Evolutionary conservation across 108 stramenopile genomes (phyloP).

Genomic region (Stephanodiscus triporus): DNA sequence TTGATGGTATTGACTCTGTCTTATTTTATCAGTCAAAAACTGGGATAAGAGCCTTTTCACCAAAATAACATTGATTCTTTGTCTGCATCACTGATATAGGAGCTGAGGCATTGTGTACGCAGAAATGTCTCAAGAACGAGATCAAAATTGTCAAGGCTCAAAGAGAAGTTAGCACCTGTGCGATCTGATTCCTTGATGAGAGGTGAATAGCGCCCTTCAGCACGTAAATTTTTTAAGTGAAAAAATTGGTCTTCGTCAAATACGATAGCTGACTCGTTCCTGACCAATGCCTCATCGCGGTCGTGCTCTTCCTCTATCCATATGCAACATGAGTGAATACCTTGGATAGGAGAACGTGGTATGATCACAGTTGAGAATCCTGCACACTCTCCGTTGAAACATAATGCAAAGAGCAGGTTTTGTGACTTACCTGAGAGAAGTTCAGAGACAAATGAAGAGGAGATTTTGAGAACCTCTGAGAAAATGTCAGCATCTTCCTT

Average conservation of each 20-base stretch:
- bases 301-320: constrained; percentile 72
- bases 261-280: constrained; percentile 65
- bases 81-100: constrained; percentile 60
- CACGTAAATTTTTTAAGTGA: constrained; percentile 63
- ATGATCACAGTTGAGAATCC: background rate
- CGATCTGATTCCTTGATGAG: constrained; percentile 35
- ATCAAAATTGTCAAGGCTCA: constrained; percentile 69
- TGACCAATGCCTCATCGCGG: background rate
- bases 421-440: constrained; percentile 54
- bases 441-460: constrained; percentile 59
- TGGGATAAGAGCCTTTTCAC: constrained; percentile 4
- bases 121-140: constrained; percentile 78
- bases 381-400: background rate
- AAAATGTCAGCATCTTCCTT: constrained; percentile 26
- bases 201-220: constrained; percentile 35
- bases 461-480: constrained; percentile 28
- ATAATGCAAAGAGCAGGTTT: background rate
- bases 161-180: constrained; percentile 45
- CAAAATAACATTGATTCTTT: constrained; percentile 71
- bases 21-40: background rate
- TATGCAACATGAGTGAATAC: constrained; percentile 68
- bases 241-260: constrained; percentile 89
- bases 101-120: constrained; percentile 82
- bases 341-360: constrained; percentile 10
- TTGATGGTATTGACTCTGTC: background rate